Conservation (phyloP, 1,139 yeast species). For the Pichia sp. region DNA sequence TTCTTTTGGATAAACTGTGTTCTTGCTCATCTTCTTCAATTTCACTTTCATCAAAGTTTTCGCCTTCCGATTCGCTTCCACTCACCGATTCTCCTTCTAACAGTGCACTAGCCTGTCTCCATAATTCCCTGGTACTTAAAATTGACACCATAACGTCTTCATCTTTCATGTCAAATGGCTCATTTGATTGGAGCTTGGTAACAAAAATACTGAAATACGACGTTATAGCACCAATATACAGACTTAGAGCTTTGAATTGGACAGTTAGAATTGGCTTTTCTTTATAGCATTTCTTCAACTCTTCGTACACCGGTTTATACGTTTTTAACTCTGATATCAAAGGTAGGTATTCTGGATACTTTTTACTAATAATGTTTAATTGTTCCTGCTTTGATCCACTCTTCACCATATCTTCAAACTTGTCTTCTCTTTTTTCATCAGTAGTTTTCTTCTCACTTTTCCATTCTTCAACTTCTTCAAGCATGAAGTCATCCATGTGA, state of each 20-base stretch:
- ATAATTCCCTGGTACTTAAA: conserved; percentile 73
- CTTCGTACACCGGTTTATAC: conserved; percentile 40
- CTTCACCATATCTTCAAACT: conserved; percentile 16
- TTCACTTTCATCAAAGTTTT: conserved; percentile 27
- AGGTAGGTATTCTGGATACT: conserved; percentile 82
- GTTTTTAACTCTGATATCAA: conserved; percentile 55
- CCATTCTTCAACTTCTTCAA: conserved; percentile 80
- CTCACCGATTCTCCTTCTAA: conserved; percentile 29
- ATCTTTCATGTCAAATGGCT: conserved; percentile 67
- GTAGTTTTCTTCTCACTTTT: conserved; percentile 34
- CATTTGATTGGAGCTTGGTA: conserved; percentile 46
- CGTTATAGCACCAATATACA: conserved; percentile 68
- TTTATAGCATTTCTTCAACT: conserved; percentile 26
- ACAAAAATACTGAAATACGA: conserved; percentile 69
- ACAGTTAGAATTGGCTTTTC: conserved; percentile 34
- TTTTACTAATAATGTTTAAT: conserved; percentile 42
- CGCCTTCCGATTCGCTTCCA: conserved; percentile 19
- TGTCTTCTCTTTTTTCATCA: conserved; percentile 30
- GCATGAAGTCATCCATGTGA: conserved; percentile 74
- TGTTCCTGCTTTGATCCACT: conserved; percentile 40
- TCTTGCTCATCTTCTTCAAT: conserved; percentile 30
- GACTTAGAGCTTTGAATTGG: conserved; percentile 61
- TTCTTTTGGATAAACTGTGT: too few relatives aligned
- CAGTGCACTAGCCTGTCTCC: conserved; percentile 69
- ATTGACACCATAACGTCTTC: conserved; percentile 86